A percentile compares a stretch with the other conserved stretches of the same genome.
Conservation (phyloP, 1,284 basidiomycete species). For the Irpex sp. region DNA sequence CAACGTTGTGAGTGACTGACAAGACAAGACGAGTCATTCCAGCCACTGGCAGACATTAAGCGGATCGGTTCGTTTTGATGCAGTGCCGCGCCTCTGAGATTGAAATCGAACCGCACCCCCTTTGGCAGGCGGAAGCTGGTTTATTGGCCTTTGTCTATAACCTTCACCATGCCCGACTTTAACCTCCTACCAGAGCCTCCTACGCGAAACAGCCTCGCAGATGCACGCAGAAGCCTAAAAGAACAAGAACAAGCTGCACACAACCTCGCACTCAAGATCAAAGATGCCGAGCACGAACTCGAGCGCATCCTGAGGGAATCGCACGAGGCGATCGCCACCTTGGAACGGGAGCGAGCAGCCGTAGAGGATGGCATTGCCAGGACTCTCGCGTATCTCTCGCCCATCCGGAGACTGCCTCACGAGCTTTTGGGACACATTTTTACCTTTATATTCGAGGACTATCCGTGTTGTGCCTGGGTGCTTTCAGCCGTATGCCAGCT, state of each 20-base stretch:
- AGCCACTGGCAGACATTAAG: background rate
- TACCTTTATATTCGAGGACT: constrained; percentile 58
- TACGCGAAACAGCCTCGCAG: constrained; percentile 43
- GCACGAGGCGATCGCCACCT: constrained; percentile 44
- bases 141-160: constrained; percentile 6
- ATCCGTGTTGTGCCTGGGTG: constrained; percentile 67
- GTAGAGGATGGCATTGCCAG: constrained; percentile 46
- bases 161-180: constrained; percentile 12
- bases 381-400: constrained; percentile 59
- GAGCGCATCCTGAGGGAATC: constrained; percentile 54
- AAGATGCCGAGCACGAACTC: constrained; percentile 47
- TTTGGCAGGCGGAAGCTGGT: background rate
- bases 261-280: constrained; percentile 28
- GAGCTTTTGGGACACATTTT: constrained; percentile 68
- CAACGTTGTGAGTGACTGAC: background rate
- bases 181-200: constrained; percentile 47
- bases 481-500: constrained; percentile 57
- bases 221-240: constrained; percentile 38
- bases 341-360: constrained; percentile 43
- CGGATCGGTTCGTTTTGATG: background rate
- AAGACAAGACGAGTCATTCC: background rate
- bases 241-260: constrained; percentile 15
- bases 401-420: constrained; percentile 60
- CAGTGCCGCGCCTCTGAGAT: background rate
- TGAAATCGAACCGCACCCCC: constrained; percentile 1